phyloP scores from a whole-genome alignment of 106 monocot species.

The Phalaenopsis equestris region DNA sequence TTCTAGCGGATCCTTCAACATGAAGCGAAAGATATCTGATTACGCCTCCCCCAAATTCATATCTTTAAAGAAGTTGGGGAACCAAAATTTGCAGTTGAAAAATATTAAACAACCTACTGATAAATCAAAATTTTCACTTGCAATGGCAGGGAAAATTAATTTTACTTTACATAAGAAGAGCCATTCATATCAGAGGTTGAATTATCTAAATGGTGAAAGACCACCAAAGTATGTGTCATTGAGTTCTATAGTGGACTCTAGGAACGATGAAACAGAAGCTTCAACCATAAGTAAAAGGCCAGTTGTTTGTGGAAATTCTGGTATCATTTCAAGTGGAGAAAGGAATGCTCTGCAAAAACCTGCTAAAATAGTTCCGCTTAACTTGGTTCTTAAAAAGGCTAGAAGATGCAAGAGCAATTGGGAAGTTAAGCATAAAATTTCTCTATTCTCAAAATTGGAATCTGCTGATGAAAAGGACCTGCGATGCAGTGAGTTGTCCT shows the following conservation, averaged over 20 bases:
- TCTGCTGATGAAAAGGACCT: background rate
- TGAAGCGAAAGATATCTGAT: constrained; percentile 41
- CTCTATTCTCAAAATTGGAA: background rate
- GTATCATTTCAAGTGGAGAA: constrained; percentile 54
- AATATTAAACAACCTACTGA: constrained; percentile 7
- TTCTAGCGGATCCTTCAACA: constrained; percentile 12
- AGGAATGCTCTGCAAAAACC: constrained; percentile 36
- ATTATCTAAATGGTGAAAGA: constrained; percentile 26
- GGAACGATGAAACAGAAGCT: constrained; percentile 13
- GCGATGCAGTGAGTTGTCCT: constrained; percentile 7
- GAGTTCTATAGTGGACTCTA: constrained; percentile 24
- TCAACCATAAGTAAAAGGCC: constrained; percentile 31
- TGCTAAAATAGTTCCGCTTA: constrained; percentile 62
- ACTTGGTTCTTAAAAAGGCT: constrained; percentile 51
- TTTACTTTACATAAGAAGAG: constrained; percentile 8
- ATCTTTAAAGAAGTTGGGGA: constrained; percentile 15
- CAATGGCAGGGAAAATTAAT: constrained; percentile 15
- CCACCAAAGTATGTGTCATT: constrained; percentile 47
- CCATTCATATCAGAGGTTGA: constrained; percentile 6
- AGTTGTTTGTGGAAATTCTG: constrained; percentile 65
- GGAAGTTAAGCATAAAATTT: constrained; percentile 5
- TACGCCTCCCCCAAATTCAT: constrained; percentile 13
- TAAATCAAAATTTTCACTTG: constrained; percentile 10
- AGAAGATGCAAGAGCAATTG: constrained; percentile 22
- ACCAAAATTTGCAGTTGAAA: constrained; percentile 6